Base-by-base conservation (phyloP, 306 rosid species). In the Cucumis hystrix region DNA sequence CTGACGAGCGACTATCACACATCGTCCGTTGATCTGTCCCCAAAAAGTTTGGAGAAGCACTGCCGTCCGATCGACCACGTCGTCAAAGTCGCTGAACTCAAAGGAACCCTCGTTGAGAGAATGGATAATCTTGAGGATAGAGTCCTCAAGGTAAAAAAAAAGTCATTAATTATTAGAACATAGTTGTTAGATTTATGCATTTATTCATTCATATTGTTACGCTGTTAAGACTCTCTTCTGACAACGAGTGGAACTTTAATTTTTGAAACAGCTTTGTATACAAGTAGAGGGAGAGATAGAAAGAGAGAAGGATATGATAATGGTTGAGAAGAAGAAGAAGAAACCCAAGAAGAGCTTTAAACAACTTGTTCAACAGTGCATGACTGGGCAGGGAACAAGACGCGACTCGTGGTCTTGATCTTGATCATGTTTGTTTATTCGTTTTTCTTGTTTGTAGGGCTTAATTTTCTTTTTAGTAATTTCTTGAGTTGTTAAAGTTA, bases 21-120 rank as follows among this genome's bases (percentile, higher is more conserved):
- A 1, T 84, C 85, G 25, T 56, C 72, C 14, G 79, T 68, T 33
- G 81, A 86, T 58, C 79, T 87, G 51, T 92, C 92, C 6, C 96
- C 97, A 0, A 85, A 61, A 82, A 88, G 96, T 83, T 75, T 95
- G 35, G 92, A 89, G 92, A 95, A 87, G 91, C 93, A 86, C 74
- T 87, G 97, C 89, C 96, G 96, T 87, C 97, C 97, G 76, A 88
- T 95, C 1, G 75, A 83, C 76, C 80, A 68, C 25, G 97, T 89
- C 43, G 79, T 90, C 55, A 79, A 83, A 85, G 92, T 89, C 83
- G 83, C 87, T 0, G 88, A 87, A 75, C 82, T 79, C 41, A 92
- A 92, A 83, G 98, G 98, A 60, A 87, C 90, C 0, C 76, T 95
- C 18, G 81, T 95, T 0, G 91, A 92, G 75, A 86, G 98, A 82